These are phyloP conservation scores for Kodamaea lidongshanica DNA, from an alignment of 805 yeast genomes.

Conservation along the genomic window DNA sequence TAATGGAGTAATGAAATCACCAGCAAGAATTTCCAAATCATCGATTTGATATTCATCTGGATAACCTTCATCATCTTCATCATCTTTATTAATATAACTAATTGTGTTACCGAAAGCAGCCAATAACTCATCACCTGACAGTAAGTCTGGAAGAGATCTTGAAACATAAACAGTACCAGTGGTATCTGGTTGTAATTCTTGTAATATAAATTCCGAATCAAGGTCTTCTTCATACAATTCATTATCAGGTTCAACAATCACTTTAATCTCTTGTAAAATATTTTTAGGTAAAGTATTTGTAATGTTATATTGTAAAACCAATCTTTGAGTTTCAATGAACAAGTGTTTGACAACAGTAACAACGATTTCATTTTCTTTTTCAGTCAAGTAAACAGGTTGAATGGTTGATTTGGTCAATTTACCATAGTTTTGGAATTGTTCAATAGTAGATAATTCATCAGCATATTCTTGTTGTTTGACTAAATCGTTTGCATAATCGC, in stretches of 20 bases:
- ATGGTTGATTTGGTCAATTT: slow-evolving; percentile 64
- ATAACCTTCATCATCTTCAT: slow-evolving; percentile 79
- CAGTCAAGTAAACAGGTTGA: slow-evolving; percentile 64
- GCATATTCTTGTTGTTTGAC: slow-evolving; percentile 59
- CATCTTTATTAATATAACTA: slow-evolving; percentile 71
- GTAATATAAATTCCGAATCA: slow-evolving; percentile 46
- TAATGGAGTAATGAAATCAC: slow-evolving; percentile 76
- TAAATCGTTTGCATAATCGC: slow-evolving; percentile 20
- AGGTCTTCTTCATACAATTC: slow-evolving; percentile 54
- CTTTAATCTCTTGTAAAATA: slow-evolving; percentile 70
- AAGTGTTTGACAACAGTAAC: slow-evolving; percentile 80
- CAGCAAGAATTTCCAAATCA: slow-evolving; percentile 64
- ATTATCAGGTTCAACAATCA: slow-evolving; percentile 57
- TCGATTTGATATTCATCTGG: slow-evolving; percentile 92
- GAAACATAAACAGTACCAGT: slow-evolving; percentile 76
- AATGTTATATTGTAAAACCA: slow-evolving; percentile 75
- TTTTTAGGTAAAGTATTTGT: slow-evolving; percentile 79
- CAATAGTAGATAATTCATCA: slow-evolving; percentile 61
- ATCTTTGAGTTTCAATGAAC: slow-evolving; percentile 58
- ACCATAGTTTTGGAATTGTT: slow-evolving; percentile 73
- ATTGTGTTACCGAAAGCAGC: slow-evolving; percentile 58
- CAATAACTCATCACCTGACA: slow-evolving; percentile 18
- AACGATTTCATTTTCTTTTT: slow-evolving; percentile 87
- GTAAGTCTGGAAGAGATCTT: slow-evolving; percentile 47
- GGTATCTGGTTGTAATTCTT: slow-evolving; percentile 61